Evolutionary conservation across 768 basidiomycete species (phyloP), one percentile per base, ranked within the genome.

Genomic region (Calocera viscosa): DNA sequence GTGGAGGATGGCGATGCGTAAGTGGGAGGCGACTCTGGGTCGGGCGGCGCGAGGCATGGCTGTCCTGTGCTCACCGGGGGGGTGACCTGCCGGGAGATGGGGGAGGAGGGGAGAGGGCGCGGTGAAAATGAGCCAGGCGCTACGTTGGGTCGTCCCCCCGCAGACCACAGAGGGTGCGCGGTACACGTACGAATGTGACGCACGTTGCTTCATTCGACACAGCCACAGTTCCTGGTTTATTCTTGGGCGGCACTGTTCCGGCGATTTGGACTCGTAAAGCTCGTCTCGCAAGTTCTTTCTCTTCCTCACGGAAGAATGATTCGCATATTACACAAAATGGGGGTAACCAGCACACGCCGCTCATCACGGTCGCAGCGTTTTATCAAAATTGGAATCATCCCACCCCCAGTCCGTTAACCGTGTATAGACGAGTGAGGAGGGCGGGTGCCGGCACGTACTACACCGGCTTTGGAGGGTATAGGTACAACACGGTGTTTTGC

Each of bases 1-100:
- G 74, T 97, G 94, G 66, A 96, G 81, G 76, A 96, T 92, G 2
- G 90, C 93, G 68, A 96, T 73, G n/a, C 41, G 78, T 68, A 38
- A 80, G 72, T 2, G 67, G 19, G 7, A 30, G 2, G 30, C 43
- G 64, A 7, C 60, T 10, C 24, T 49, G n/a, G n/a, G n/a, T n/a
- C n/a, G n/a, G n/a, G n/a, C n/a, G n/a, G n/a, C n/a, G n/a, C n/a
- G 49, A 16, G 49, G 24, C 24, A 11, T 49, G 14, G 49, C 49
- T 24, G 8, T 49, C 22, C 8, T 49, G 49, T 8, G 8, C 14
- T 8, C 24, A 16, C 14, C 14, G 49, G 22, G 22, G 49, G 12
- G 8, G 14, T 11, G 22, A 26, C 10, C 8, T 10, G 24, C 24
- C 24, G 24, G 12, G 8, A 10, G 49, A 10, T 16, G 22, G 14